Evolutionary conservation across 345 rosid species (phyloP).

Genomic region (Acer campestre): DNA sequence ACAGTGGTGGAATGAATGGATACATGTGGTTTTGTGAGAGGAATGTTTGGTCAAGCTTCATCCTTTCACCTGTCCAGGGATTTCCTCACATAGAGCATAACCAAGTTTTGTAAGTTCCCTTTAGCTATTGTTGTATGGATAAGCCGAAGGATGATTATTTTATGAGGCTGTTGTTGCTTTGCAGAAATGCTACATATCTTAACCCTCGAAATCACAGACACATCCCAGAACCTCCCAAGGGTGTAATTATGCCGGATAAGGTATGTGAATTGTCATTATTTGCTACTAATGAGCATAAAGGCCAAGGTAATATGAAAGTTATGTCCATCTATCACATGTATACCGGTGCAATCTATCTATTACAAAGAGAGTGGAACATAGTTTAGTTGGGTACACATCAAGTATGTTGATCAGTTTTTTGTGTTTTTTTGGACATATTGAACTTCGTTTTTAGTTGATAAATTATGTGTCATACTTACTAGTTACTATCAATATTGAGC

Average conservation of each 20-base stretch:
- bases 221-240: conserved; percentile 74
- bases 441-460: background rate
- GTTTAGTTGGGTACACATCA: background rate
- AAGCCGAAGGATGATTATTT: conserved; percentile 17
- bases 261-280: conserved; percentile 34
- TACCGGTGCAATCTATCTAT: background rate
- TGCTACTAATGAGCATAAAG: background rate
- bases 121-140: conserved; percentile 20
- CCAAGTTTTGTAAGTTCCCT: conserved; percentile 65
- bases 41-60: conserved; percentile 43
- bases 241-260: conserved; percentile 71
- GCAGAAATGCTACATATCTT: conserved; percentile 76
- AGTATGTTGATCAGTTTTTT: no score
- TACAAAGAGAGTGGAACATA: background rate
- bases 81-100: conserved; percentile 63
- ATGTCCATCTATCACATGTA: background rate
- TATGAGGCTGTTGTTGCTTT: conserved; percentile 15
- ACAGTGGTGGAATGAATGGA: conserved; percentile 95
- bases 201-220: conserved; percentile 59
- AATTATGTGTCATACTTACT: background rate
- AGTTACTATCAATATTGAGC: background rate
- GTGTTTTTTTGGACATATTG: background rate
- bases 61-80: conserved; percentile 72
- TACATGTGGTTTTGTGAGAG: conserved; percentile 70
- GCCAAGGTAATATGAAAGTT: background rate